Base-by-base conservation (phyloP, 108 stramenopile species). In the Schizochytrium sp. region DNA sequence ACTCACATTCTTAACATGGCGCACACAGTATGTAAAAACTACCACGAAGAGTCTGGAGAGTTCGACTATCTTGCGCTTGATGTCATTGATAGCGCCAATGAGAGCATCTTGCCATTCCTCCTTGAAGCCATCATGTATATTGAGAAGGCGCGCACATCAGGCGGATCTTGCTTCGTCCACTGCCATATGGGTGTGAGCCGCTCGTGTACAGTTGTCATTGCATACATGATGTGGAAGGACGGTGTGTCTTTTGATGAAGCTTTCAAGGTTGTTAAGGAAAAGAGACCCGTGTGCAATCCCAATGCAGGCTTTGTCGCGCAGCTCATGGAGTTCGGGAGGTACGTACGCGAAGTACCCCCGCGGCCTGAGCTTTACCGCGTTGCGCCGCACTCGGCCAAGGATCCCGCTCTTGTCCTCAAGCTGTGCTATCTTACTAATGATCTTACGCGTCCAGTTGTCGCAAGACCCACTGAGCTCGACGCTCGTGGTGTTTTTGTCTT, bases 1-100 rank as follows among this genome's bases (percentile, higher is more conserved):
- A 83, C 76, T 1, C 76, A 83, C 76, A 83, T 83, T 28, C 53
- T 83, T 38, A 83, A 83, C 76, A 83, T 83, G 76, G 76, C 76
- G 45, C 76, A 83, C 76, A 83, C 76, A 15, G 76, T 83, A n/a
- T 83, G 76, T 55, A 83, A 83, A 83, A 83, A 83, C 53, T 83
- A 83, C 76, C 76, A 83, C 76, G 28, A 83, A 28, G 76, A 49
- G 5, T 38, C 8, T 7, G 47, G 50, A 17, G 76, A 83, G 50
- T 83, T 83, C 53, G 76, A 83, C 50, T 83, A 83, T 28, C 76
- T 83, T 53, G 76, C 76, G 15, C 76, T 83, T 38, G 76, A 83
- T 1, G 76, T 83, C 53, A 83, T 83, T 3, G 76, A 83, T 55
- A 83, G 76, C 55, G 76, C 76, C 8, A 83, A 49, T 53, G 76